Percentiles rank a stretch among this genome's conserved stretches.
These are phyloP conservation scores for Clitocybe nebularis DNA, from an alignment of 1,284 basidiomycete genomes.

Conservation along the genomic window DNA sequence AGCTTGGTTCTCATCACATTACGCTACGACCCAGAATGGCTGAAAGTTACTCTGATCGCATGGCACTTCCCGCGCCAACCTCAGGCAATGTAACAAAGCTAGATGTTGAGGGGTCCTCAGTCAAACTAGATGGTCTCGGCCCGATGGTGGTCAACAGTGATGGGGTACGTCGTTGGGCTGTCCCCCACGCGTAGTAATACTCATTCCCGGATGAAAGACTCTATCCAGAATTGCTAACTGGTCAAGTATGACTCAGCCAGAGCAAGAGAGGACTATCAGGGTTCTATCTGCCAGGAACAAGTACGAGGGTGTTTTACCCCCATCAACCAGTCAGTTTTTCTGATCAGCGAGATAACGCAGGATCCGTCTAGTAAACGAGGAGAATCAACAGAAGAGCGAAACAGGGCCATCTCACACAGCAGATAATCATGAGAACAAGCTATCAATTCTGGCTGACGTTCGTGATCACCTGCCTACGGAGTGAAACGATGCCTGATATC, in stretches of 20 bases:
- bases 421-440: too few relatives aligned
- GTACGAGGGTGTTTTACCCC: too few relatives aligned
- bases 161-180: constrained; percentile 32
- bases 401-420: background rate
- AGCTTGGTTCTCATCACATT: background rate
- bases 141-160: constrained; percentile 57
- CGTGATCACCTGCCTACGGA: too few relatives aligned
- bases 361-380: constrained; percentile 8
- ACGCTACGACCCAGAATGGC: constrained; percentile 1
- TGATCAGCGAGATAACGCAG: background rate
- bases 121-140: constrained; percentile 47
- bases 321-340: too few relatives aligned
- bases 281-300: constrained; percentile 48
- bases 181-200: background rate
- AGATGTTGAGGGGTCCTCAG: constrained; percentile 18
- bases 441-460: too few relatives aligned
- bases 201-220: constrained; percentile 9
- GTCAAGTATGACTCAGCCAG: constrained; percentile 44
- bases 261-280: constrained; percentile 43
- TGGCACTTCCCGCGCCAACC: constrained; percentile 14
- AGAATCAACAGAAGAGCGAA: constrained; percentile 6
- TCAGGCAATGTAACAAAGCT: constrained; percentile 10
- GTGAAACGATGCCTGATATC: too few relatives aligned
- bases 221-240: constrained; percentile 45
- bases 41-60: background rate